Percentiles rank a stretch among this genome's conserved stretches.
Evolutionary conservation across 257 asterid genomes (phyloP).

Genomic region (Catharanthus roseus): DNA sequence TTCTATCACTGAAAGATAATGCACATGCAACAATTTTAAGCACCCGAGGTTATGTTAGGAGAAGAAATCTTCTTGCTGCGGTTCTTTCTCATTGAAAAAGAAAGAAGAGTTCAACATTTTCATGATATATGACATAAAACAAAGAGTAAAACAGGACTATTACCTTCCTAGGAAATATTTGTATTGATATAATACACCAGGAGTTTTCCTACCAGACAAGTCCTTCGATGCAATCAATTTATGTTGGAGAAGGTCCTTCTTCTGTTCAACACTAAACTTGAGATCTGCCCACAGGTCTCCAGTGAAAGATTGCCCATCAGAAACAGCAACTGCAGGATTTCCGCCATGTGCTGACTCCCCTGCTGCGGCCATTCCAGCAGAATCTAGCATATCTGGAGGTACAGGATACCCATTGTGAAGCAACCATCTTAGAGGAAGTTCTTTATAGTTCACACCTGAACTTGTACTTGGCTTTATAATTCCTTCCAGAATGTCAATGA

Average conservation of each 20-base stretch:
- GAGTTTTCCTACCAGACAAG: slow-evolving; percentile 59
- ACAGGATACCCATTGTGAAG: slow-evolving; percentile 94
- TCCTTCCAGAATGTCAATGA: slow-evolving; percentile 91
- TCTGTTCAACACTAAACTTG: slow-evolving; percentile 53
- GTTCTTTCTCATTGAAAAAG: too few relatives aligned
- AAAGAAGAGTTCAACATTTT: background rate
- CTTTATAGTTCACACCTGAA: slow-evolving; percentile 61
- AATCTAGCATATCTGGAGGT: slow-evolving; percentile 85
- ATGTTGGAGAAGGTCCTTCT: slow-evolving; percentile 52
- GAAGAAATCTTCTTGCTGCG: too few relatives aligned
- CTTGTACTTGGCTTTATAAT: slow-evolving; percentile 52
- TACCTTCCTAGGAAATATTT: slow-evolving; percentile 88
- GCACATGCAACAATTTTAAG: background rate
- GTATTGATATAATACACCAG: slow-evolving; percentile 49
- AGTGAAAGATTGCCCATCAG: slow-evolving; percentile 47
- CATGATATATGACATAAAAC: background rate
- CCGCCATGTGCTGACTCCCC: slow-evolving; percentile 56
- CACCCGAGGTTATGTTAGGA: background rate
- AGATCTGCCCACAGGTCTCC: slow-evolving; percentile 82
- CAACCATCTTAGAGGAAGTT: slow-evolving; percentile 98
- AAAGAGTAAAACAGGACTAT: background rate
- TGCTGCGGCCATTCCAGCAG: slow-evolving; percentile 48
- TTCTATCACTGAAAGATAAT: too few relatives aligned
- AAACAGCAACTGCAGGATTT: slow-evolving; percentile 29
- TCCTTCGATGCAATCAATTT: slow-evolving; percentile 52